A percentile compares a stretch with the other conserved stretches of the same genome.
Evolutionary conservation across 805 yeast species (phyloP).

Genomic region (Cyberlindnera xishuangbannaensis): DNA sequence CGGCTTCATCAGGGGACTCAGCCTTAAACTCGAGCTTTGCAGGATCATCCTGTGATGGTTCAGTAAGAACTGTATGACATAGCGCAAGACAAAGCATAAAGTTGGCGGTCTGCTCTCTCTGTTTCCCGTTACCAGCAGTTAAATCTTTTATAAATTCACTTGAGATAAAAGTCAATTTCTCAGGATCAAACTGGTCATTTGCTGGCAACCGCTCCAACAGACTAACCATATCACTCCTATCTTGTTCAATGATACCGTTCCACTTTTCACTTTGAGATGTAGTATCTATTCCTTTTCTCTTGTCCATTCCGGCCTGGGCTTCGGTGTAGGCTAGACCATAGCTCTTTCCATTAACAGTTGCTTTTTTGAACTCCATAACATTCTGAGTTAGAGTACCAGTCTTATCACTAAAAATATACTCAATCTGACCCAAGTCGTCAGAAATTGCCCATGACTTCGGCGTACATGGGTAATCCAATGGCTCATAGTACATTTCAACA

Average conservation of each 20-base stretch:
- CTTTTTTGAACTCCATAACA: conserved; percentile 79
- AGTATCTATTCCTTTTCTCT: conserved; percentile 69
- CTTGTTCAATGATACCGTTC: conserved; percentile 45
- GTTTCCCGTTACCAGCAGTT: conserved; percentile 38
- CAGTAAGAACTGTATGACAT: conserved; percentile 77
- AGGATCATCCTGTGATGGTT: conserved; percentile 54
- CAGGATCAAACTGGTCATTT: conserved; percentile 41
- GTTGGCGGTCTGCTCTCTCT: conserved; percentile 54
- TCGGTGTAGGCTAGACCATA: conserved; percentile 82
- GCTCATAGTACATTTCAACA: conserved; percentile 60
- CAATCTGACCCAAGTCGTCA: conserved; percentile 81
- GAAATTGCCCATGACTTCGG: conserved; percentile 83
- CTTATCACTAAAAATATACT: conserved; percentile 77
- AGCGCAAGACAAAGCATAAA: conserved; percentile 71
- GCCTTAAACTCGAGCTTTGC: conserved; percentile 56
- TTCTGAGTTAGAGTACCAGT: conserved; percentile 82
- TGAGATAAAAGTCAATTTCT: conserved; percentile 64
- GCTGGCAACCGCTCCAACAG: conserved; percentile 30
- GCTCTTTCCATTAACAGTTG: conserved; percentile 64
- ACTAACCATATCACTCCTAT: conserved; percentile 51
- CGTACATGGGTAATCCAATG: conserved; percentile 71
- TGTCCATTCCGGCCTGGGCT: conserved; percentile 71
- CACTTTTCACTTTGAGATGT: conserved; percentile 49
- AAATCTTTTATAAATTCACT: conserved; percentile 58
- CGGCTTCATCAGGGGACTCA: conserved; percentile 88